These are phyloP conservation scores for Calocera cornea DNA, from an alignment of 768 basidiomycete genomes.

Conservation along the genomic window DNA sequence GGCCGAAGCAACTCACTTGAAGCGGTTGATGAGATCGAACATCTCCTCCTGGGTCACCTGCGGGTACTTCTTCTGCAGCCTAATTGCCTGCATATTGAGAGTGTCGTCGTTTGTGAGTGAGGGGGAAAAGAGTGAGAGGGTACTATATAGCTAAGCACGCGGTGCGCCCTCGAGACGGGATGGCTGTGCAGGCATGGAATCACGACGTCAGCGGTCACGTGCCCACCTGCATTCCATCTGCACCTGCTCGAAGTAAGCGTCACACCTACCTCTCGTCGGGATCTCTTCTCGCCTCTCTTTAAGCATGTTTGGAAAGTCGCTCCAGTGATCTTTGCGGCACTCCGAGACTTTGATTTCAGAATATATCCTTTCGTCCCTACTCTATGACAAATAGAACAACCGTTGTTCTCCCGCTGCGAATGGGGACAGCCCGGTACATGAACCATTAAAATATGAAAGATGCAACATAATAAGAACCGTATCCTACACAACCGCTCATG, in stretches of 20 bases:
- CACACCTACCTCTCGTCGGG: too few relatives aligned
- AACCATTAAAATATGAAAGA: background rate
- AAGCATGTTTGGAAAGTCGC: too few relatives aligned
- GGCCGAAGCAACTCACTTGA: conserved; percentile 58
- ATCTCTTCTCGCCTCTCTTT: too few relatives aligned
- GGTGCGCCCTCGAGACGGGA: background rate
- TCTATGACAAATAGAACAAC: conserved; percentile 5
- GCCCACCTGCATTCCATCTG: background rate
- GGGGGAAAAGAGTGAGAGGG: background rate
- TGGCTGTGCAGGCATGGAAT: background rate
- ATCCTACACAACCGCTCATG: background rate
- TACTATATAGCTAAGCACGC: background rate
- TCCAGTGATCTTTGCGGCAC: too few relatives aligned
- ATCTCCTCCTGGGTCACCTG: conserved; percentile 87
- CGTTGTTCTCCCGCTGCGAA: background rate
- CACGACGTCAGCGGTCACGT: background rate
- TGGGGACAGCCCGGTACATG: background rate
- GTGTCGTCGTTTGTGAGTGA: background rate
- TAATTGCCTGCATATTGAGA: conserved; percentile 60
- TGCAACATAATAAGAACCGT: background rate
- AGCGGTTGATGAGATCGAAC: conserved; percentile 83
- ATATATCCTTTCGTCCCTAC: background rate
- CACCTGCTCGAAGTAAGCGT: too few relatives aligned
- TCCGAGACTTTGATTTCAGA: background rate
- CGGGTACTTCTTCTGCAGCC: conserved; percentile 83